Evolutionary conservation across 441 rosid genomes (phyloP), one percentile per base, ranked within the genome.

Genomic region (California macrophylla): DNA sequence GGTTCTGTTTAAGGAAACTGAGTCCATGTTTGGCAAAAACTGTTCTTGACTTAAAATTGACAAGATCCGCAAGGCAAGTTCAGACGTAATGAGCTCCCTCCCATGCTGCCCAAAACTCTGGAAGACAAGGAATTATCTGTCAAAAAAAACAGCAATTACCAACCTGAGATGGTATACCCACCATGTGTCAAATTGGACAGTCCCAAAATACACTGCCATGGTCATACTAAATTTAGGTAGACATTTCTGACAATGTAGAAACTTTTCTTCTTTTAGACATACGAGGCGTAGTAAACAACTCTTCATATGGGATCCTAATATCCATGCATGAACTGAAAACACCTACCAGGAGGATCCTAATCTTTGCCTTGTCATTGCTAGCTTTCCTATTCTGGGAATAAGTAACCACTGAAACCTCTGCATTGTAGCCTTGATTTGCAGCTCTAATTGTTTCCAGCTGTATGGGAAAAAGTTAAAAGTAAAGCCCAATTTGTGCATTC

Each of bases 41-140:
- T 90, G 88, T 66, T 95, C 97, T 79, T 84, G 95, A 68, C 93
- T 89, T 80, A 95, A 79, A 71, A 90, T 82, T 2, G 93, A 92
- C 84, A 95, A 76, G 71, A 95, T 85, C 80, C 85, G 78, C 69
- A 85, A 79, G 4, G 99, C 96, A 66, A 95, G 86, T 77, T 95
- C 99, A 4, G 98, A 77, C 20, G 99, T 92, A 67, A 95, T 87
- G 47, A 95, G 97, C 82, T 95, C 99, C 84, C 97, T 85, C 34
- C 97, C 96, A 72, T 95, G 98, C 90, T 92, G 99, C 70, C 99
- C 99, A 77, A 95, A 95, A 90, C 93, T 92, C 99, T 95, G 96
- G 94, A 92, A 90, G 89, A 90, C 92, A 95, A 95, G 92, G 84
- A 90, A 92, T 90, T 86, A 87, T 90, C 95, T 90, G 91, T 92